A percentile compares a stretch with the other conserved stretches of the same genome.
Evolutionary conservation across 2,329 filamentous ascomycete genomes (phyloP).

Genomic region (Talaromyces piceae): DNA sequence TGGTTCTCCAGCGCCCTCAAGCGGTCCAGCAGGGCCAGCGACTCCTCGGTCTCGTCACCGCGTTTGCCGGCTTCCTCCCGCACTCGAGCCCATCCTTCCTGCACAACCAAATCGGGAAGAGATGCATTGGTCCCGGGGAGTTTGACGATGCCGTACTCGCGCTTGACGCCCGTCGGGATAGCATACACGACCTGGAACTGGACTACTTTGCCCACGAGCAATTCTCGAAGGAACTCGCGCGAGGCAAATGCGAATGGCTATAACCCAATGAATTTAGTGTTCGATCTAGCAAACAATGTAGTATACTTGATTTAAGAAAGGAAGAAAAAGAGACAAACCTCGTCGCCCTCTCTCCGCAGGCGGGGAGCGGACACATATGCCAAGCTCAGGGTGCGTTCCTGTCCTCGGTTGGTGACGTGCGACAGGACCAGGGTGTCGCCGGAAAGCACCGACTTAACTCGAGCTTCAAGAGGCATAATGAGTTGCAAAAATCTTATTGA

Average conservation of each 20-base stretch:
- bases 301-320: background rate
- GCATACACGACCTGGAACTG: constrained; percentile 82
- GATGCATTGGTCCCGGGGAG: constrained; percentile 62
- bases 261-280: background rate
- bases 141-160: constrained; percentile 78
- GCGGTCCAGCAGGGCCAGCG: constrained; percentile 62
- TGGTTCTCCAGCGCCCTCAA: constrained; percentile 69
- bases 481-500: background rate
- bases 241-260: constrained; percentile 84
- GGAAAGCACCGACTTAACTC: constrained; percentile 88
- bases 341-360: constrained; percentile 79
- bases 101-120: constrained; percentile 74
- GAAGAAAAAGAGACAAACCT: constrained; percentile 42
- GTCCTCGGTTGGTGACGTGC: constrained; percentile 69
- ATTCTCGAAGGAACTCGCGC: constrained; percentile 79
- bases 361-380: constrained; percentile 88
- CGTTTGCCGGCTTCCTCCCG: constrained; percentile 81
- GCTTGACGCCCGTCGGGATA: constrained; percentile 67
- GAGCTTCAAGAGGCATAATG: constrained; percentile 46
- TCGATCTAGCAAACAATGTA: background rate
- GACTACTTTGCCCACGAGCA: constrained; percentile 77
- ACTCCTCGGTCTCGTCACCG: constrained; percentile 77
- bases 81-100: constrained; percentile 87
- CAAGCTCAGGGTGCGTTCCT: constrained; percentile 80
- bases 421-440: constrained; percentile 85